phyloP scores from a whole-genome alignment of 441 rosid genomes.

The Rhodomyrtus psidioides region DNA sequence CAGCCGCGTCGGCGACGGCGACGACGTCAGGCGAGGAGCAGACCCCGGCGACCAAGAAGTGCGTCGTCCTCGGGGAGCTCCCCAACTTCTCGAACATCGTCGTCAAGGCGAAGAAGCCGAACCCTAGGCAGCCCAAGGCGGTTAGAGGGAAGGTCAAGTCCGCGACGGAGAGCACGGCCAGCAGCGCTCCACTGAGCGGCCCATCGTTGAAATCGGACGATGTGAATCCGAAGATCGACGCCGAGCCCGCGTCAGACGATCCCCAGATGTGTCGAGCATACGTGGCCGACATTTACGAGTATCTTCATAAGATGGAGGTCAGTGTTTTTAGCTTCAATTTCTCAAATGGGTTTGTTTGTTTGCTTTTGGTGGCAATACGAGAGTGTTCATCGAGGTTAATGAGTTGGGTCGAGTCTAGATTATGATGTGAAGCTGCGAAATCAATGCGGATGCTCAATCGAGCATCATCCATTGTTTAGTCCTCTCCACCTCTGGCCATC shows the following conservation, averaged over 20 bases:
- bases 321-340: neutral
- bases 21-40: neutral
- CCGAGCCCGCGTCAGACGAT: slow-evolving; percentile 25
- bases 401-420: neutral
- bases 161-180: neutral
- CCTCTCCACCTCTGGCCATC: too few relatives aligned
- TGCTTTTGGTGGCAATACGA: neutral
- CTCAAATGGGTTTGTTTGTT: neutral
- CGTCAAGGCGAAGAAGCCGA: neutral
- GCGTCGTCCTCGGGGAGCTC: slow-evolving; percentile 58
- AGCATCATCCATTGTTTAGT: neutral
- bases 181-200: neutral
- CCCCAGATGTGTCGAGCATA: slow-evolving; percentile 63
- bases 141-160: slow-evolving; percentile 17
- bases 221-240: neutral
- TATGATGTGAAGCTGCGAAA: neutral
- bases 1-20: slow-evolving; percentile 35
- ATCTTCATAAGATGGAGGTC: slow-evolving; percentile 66
- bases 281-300: slow-evolving; percentile 39
- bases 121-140: slow-evolving; percentile 14
- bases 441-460: neutral
- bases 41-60: slow-evolving; percentile 30
- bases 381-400: neutral
- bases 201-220: neutral
- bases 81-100: slow-evolving; percentile 24